Percentiles rank a stretch among this genome's conserved stretches.
These are phyloP conservation scores for Telopea speciosissima DNA, from an alignment of 177 flowering plant species.

Conservation along the genomic window DNA sequence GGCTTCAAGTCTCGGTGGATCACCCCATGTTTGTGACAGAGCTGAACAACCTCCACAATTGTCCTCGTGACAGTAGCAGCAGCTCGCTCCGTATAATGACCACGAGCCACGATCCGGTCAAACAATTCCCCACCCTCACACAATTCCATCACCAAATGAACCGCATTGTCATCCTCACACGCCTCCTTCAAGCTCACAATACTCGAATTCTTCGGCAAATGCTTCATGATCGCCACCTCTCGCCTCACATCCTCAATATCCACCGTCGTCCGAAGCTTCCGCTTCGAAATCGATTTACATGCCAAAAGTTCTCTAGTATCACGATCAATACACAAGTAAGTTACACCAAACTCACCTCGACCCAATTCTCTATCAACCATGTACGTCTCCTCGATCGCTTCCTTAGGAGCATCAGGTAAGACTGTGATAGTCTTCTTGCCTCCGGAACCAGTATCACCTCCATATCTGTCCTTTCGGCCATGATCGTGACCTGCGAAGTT, in stretches of 20 bases:
- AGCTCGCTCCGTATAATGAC: conserved; percentile 65
- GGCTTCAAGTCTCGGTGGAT: conserved; percentile 79
- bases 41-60: conserved; percentile 69
- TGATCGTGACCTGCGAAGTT: conserved; percentile 43
- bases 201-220: conserved; percentile 58
- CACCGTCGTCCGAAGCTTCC: conserved; percentile 68
- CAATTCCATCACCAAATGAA: conserved; percentile 77
- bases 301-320: conserved; percentile 47
- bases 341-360: conserved; percentile 68
- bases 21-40: conserved; percentile 71
- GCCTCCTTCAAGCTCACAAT: conserved; percentile 70
- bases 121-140: conserved; percentile 77
- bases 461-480: conserved; percentile 29
- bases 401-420: conserved; percentile 34
- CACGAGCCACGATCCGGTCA: conserved; percentile 72
- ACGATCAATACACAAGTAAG: conserved; percentile 60
- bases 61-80: conserved; percentile 63
- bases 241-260: conserved; percentile 73
- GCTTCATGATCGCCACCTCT: conserved; percentile 76
- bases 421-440: conserved; percentile 43
- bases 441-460: conserved; percentile 9
- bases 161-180: conserved; percentile 76
- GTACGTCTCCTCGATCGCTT: conserved; percentile 61
- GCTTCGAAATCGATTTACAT: conserved; percentile 67
- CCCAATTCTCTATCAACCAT: conserved; percentile 63